Evolutionary conservation across 1,139 yeast species (phyloP).

Genomic region (Suhomyces guaymorum): DNA sequence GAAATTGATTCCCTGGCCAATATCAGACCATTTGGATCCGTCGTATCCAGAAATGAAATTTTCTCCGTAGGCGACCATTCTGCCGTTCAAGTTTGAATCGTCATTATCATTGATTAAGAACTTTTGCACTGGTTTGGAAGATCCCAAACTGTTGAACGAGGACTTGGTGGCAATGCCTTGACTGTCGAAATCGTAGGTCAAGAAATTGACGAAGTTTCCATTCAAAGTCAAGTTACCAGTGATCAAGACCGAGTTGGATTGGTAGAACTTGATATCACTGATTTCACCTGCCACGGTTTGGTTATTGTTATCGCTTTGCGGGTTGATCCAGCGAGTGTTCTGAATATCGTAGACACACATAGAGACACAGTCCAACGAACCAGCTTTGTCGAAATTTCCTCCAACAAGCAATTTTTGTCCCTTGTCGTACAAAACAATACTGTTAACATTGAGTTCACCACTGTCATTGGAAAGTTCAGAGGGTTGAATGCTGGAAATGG

Average conservation of each 20-base stretch:
- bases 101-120: constrained; percentile 50
- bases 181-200: constrained; percentile 53
- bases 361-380: constrained; percentile 59
- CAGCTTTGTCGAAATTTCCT: constrained; percentile 69
- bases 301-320: constrained; percentile 37
- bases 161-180: constrained; percentile 25
- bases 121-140: constrained; percentile 45
- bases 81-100: constrained; percentile 43
- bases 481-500: constrained; percentile 50
- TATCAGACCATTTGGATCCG: constrained; percentile 47
- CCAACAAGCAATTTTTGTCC: constrained; percentile 63
- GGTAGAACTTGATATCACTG: constrained; percentile 54
- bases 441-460: constrained; percentile 43
- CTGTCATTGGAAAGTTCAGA: constrained; percentile 34
- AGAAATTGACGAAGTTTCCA: constrained; percentile 39
- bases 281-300: constrained; percentile 52
- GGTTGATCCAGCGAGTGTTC: constrained; percentile 55
- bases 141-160: constrained; percentile 26
- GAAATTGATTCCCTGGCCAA: constrained; percentile 39
- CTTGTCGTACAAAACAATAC: constrained; percentile 55
- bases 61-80: constrained; percentile 59
- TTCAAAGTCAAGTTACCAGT: constrained; percentile 60
- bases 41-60: constrained; percentile 51
- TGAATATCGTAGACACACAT: constrained; percentile 68
- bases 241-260: constrained; percentile 52